Conservation (phyloP, 768 basidiomycete species). For the Auricularia sp. region DNA sequence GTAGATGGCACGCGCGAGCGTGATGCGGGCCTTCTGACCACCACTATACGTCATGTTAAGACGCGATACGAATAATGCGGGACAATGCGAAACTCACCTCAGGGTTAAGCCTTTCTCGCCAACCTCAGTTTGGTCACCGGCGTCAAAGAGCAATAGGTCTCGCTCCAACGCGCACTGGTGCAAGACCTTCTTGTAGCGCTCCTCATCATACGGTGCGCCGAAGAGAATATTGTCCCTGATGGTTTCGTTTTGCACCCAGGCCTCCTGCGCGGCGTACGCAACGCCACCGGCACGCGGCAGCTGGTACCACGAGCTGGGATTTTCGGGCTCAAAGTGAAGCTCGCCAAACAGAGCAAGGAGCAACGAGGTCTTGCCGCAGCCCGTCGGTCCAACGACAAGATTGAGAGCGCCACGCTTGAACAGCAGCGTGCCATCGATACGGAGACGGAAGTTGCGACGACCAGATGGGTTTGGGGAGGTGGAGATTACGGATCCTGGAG, state of each 20-base stretch:
- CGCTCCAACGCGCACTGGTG: constrained; percentile 32
- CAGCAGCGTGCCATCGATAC: constrained; percentile 41
- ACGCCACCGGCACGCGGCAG: constrained; percentile 62
- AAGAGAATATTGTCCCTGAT: constrained; percentile 50
- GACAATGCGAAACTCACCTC: constrained; percentile 19
- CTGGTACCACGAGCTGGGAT: constrained; percentile 52
- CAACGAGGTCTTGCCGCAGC: constrained; percentile 34
- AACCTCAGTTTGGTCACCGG: constrained; percentile 61
- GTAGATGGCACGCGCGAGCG: constrained; percentile 50
- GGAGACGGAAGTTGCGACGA: constrained; percentile 39
- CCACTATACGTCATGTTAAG: constrained; percentile 18
- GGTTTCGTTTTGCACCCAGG: constrained; percentile 78
- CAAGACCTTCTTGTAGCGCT: constrained; percentile 32
- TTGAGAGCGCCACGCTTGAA: constrained; percentile 38
- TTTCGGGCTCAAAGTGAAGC: constrained; percentile 50
- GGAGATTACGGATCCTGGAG: constrained; percentile 30
- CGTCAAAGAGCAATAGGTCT: constrained; percentile 40
- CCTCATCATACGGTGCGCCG: constrained; percentile 31
- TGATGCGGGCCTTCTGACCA: constrained; percentile 48
- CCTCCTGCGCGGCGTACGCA: constrained; percentile 75
- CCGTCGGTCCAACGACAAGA: constrained; percentile 6
- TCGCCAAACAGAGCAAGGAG: constrained; percentile 57
- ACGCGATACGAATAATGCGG: neutral
- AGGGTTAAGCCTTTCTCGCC: constrained; percentile 61
- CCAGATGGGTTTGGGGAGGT: constrained; percentile 40